Evolutionary conservation across 768 basidiomycete genomes (phyloP), one percentile per base, ranked within the genome.

Genomic region (Leccinum disarticulatum): DNA sequence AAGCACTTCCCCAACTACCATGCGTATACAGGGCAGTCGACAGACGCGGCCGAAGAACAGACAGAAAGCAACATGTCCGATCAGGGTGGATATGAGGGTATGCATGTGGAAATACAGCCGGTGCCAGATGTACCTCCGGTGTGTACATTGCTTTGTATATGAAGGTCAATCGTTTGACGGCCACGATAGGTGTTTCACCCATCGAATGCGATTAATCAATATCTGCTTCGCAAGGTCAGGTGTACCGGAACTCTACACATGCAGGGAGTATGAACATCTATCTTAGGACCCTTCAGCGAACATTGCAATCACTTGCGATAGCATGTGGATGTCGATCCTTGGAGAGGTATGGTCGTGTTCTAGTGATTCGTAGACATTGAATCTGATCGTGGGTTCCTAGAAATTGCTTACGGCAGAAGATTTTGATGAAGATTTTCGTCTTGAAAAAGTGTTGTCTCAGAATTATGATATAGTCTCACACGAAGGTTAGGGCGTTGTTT

Each of bases 321-420:
- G 19, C 25, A 35, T 38, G 38, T 64, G 59, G 58, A 59, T 51
- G 25, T 58, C 56, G 27, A 38, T 59, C n/a, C 56, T 59, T 15
- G 58, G 51, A 43, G 38, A 58, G 6, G 58, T 59, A 22, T 11
- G 57, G 3, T 33, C 36, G 1, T 50, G 3, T 2, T n/a, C 30
- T 43, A 28, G 31, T 31, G n/a, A 19, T 58, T 6, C 3, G 15
- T 8, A 17, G 51, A 19, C 9, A 33, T 4, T 25, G 31, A n/a
- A n/a, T n/a, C n/a, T n/a, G n/a, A n/a, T n/a, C n/a, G n/a, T n/a
- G n/a, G n/a, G 28, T n/a, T 35, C 6, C 49, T 33, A 62, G 60
- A 46, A 27, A 17, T 14, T 27, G 14, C 51, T 62, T 17, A 56
- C 50, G 25, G 25, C 13, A 11, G 3, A 38, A 36, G 52, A 63